Base-by-base conservation (phyloP, 345 rosid species). In the Camelina neglecta region DNA sequence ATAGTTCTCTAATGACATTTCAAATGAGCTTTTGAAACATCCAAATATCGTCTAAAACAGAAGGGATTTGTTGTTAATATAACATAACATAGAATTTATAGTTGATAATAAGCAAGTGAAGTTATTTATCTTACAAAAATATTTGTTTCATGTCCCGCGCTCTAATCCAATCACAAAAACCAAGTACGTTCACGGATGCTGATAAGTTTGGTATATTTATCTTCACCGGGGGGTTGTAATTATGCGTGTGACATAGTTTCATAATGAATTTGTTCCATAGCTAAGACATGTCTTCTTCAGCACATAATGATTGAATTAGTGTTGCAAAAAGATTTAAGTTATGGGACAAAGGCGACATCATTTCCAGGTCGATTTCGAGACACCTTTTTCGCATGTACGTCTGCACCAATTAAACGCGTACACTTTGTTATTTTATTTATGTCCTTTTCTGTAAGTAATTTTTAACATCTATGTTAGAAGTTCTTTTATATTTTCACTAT, bases 371-470 rank as follows among this genome's bases (percentile, higher is more conserved):
- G 58, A 75, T 76, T 69, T 69, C 58, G 23, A 62, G 70, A 64
- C 65, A 76, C 75, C 66, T 69, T 76, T 76, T 55, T 75, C 18
- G 71, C 59, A 76, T 69, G 61, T 62, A 70, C 18, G 75, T 69
- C 65, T 61, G 65, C 44, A 35, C 56, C 71, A 23, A 24, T 51
- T 68, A 48, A 67, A 59, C 8, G 8, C 38, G 38, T 35, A 35
- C 36, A 65, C 3, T 51, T 76, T 55, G 65, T 62, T 57, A 54
- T 69, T 12, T 45, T n/a, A 62, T 44, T 55, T 61, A 8, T 70
- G 65, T 63, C 60, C 1, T 45, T 62, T 21, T 44, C 55, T 29
- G 11, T 51, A 60, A 60, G 69, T 50, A 29, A 42, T 51, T 63
- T 60, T 20, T 41, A 41, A 48, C 41, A 38, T 50, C 0, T 48